Base-by-base conservation (phyloP, 2,329 filamentous ascomycete species). In the Alternaria sp. region DNA sequence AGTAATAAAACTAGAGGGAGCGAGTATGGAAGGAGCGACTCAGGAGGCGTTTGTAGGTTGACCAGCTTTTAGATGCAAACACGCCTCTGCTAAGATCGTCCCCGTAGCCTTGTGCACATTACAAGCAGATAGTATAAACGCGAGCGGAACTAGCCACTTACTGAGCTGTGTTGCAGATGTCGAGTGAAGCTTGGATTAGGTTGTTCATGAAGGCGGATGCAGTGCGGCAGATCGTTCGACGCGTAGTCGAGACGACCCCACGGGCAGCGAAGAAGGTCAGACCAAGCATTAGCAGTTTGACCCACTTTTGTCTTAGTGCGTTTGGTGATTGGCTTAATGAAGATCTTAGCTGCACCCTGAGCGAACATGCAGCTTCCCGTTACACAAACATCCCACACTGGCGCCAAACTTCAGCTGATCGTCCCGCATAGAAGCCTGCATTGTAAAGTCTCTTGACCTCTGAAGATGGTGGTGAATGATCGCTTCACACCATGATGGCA, bases 271-370 rank as follows among this genome's bases (percentile, higher is more conserved):
- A 36, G 12, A 30, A 52, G 39, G 51, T 53, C n/a, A 44, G 51
- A 53, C 51, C 51, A 44, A 53, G 51, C 51, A 44, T 44, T 34
- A 41, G 26, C 51, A 14, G 51, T 18, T 30, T 24, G 46, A 34
- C n/a, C 49, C 36, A 38, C 38, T 52, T 20, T 16, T 5, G 4
- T 24, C 30, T 9, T 53, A 43, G 51, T 28, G 51, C 14, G 7
- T 22, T 44, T 14, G 14, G 24, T 44, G 9, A 53, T 53, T 53
- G 51, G 51, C 26, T 18, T 4, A 26, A 24, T 7, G 9, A 16
- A 14, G 28, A 43, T 26, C 16, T 53, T 43, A 44, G 39, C 39
- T 12, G 39, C 8, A 18, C 30, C 7, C 46, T 49, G 14, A 38
- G 32, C 20, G 20, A 26, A 26, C 24, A 26, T 49, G 46, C 32